Evolutionary conservation across 202 grass and related monocot genomes (phyloP).

Genomic region (Elaeis oleifera): DNA sequence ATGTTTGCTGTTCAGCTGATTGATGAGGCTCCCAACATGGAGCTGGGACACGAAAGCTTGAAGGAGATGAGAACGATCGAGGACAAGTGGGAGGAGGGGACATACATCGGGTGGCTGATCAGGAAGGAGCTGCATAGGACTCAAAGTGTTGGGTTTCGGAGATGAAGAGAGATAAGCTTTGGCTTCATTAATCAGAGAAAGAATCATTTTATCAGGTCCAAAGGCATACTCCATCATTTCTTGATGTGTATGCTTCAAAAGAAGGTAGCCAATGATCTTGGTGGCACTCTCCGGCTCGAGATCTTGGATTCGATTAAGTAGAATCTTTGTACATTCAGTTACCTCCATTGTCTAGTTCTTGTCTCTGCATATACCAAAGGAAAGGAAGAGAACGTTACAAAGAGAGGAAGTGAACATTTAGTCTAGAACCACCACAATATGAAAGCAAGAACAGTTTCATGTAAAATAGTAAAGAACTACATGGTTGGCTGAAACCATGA

Average conservation of each 20-base stretch:
- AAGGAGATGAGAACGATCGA: conserved; percentile 8
- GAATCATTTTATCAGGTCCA: conserved; percentile 26
- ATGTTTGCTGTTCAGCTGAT: neutral
- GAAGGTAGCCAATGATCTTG: conserved; percentile 25
- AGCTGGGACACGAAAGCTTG: conserved; percentile 1
- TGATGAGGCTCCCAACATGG: neutral
- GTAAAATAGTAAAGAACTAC: too few relatives aligned
- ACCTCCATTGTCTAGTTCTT: conserved; percentile 29
- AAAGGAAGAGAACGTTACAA: neutral
- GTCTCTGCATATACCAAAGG: conserved; percentile 5
- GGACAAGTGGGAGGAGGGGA: conserved; percentile 13
- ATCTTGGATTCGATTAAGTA: conserved; percentile 20
- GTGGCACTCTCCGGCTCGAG: conserved; percentile 21
- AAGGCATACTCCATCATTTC: conserved; percentile 27
- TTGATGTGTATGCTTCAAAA: conserved; percentile 7
- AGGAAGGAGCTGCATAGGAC: neutral
- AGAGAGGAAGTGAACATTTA: too few relatives aligned
- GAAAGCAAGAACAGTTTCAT: too few relatives aligned
- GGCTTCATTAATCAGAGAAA: conserved; percentile 29
- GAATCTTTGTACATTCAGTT: conserved; percentile 22
- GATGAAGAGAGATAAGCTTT: conserved; percentile 1
- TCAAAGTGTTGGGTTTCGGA: too few relatives aligned
- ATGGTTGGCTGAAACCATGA: too few relatives aligned
- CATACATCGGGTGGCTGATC: conserved; percentile 1
- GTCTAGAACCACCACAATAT: too few relatives aligned